These are phyloP conservation scores for Ogataea glucozyma DNA, from an alignment of 805 yeast species.

Conservation along the genomic window DNA sequence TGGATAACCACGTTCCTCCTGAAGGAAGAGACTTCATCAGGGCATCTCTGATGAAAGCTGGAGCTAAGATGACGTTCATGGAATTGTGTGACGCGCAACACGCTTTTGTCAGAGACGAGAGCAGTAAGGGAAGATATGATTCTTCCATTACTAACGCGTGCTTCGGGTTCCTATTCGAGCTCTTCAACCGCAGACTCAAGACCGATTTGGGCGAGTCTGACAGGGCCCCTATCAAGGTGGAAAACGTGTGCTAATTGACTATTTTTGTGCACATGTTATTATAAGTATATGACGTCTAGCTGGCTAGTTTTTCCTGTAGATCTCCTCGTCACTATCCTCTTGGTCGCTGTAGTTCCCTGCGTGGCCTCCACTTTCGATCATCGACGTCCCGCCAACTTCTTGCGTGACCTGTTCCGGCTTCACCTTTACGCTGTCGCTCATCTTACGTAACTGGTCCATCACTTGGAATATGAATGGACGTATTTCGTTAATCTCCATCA, in stretches of 20 bases:
- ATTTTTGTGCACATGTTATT: neutral
- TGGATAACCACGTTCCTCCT: constrained; percentile 79
- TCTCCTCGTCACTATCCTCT: constrained; percentile 30
- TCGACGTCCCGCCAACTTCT: constrained; percentile 5
- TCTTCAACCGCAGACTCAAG: constrained; percentile 67
- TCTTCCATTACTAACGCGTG: constrained; percentile 73
- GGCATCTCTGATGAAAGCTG: constrained; percentile 53
- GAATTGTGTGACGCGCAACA: constrained; percentile 82
- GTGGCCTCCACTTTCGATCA: constrained; percentile 2
- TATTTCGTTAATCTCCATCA: constrained; percentile 84
- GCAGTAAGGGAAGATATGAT: constrained; percentile 78
- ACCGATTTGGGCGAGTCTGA: constrained; percentile 67
- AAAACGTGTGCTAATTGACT: constrained; percentile 58
- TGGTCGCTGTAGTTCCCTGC: constrained; percentile 16
- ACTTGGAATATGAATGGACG: constrained; percentile 78
- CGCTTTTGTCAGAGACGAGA: constrained; percentile 78
- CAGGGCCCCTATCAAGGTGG: constrained; percentile 50
- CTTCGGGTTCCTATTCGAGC: constrained; percentile 64
- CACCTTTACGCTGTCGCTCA: constrained; percentile 41
- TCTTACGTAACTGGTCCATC: constrained; percentile 72
- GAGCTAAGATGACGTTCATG: constrained; percentile 66
- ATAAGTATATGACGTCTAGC: neutral
- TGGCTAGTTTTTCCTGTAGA: constrained; percentile 20
- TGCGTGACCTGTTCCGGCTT: constrained; percentile 14
- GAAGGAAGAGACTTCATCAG: constrained; percentile 76